These are phyloP conservation scores for Ophiocordyceps camponoti-floridani DNA, from an alignment of 2,329 filamentous ascomycete species.

Conservation along the genomic window DNA sequence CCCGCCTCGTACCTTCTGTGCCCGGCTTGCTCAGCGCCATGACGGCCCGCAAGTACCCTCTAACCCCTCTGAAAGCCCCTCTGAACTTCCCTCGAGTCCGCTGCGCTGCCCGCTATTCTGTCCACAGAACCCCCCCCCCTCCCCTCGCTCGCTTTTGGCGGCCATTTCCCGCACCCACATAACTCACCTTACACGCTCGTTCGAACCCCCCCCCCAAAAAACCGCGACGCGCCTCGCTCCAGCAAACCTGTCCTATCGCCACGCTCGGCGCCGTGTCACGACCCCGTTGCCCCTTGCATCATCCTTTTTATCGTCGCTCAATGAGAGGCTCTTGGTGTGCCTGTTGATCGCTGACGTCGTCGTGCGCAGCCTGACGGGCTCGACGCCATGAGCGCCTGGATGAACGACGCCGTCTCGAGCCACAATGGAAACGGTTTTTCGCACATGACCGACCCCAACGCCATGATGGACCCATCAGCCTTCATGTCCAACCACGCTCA, in stretches of 20 bases:
- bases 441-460: slow-evolving; percentile 44
- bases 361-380: slow-evolving; percentile 23
- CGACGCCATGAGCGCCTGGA: slow-evolving; percentile 53
- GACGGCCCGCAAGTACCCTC: neutral
- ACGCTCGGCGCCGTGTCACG: slow-evolving; percentile 25
- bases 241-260: slow-evolving; percentile 20
- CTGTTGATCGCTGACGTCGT: slow-evolving; percentile 26
- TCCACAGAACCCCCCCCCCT: slow-evolving; percentile 4
- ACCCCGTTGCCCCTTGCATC: slow-evolving; percentile 23
- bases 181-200: neutral
- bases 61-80: slow-evolving; percentile 1
- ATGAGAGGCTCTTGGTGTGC: slow-evolving; percentile 21
- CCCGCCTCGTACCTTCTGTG: neutral
- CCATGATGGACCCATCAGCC: slow-evolving; percentile 48
- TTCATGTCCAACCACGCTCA: slow-evolving; percentile 43
- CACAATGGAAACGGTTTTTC: slow-evolving; percentile 53
- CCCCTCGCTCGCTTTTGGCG: slow-evolving; percentile 6
- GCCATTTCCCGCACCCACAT: neutral
- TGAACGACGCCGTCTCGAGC: slow-evolving; percentile 52
- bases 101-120: no score
- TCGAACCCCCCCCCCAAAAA: slow-evolving; percentile 4
- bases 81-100: no score
- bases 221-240: slow-evolving; percentile 24
- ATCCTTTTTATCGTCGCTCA: slow-evolving; percentile 14
- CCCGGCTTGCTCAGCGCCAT: neutral